Conservation (phyloP, 2,329 filamentous ascomycete genomes). For the Fusarium setosum region DNA sequence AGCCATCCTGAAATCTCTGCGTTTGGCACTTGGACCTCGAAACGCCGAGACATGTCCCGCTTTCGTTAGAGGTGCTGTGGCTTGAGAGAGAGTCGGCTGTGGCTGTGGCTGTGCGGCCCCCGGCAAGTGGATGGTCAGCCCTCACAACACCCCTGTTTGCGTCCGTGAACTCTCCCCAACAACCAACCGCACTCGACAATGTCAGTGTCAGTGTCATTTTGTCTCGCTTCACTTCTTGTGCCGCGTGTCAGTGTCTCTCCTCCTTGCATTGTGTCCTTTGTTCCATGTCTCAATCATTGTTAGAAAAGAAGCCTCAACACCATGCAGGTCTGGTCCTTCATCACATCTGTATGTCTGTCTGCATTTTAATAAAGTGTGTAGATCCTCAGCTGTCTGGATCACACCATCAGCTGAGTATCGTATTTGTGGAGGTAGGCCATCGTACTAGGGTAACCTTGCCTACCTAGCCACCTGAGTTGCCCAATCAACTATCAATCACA, state of each 20-base stretch:
- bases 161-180: slow-evolving; percentile 24
- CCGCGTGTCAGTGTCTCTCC: not conserved
- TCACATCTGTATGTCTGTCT: not conserved
- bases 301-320: not conserved
- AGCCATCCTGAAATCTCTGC: too few relatives aligned
- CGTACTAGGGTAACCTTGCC: slow-evolving; percentile 11
- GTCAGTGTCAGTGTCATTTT: not conserved
- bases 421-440: slow-evolving; percentile 20
- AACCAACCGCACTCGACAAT: slow-evolving; percentile 11
- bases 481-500: slow-evolving; percentile 34
- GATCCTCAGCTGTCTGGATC: not conserved
- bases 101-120: slow-evolving; percentile 26
- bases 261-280: slow-evolving; percentile 11
- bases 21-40: not conserved
- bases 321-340: not conserved
- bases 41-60: not conserved
- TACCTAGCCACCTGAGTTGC: slow-evolving; percentile 24
- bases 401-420: not conserved
- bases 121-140: slow-evolving; percentile 13
- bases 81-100: slow-evolving; percentile 22
- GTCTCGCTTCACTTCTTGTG: not conserved
- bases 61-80: slow-evolving; percentile 1
- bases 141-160: slow-evolving; percentile 11
- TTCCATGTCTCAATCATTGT: slow-evolving; percentile 4
- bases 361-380: not conserved